Percentiles rank a stretch among this genome's conserved stretches.
Conservation (phyloP, 2,329 filamentous ascomycete genomes). For the Grosmannia huntii region DNA sequence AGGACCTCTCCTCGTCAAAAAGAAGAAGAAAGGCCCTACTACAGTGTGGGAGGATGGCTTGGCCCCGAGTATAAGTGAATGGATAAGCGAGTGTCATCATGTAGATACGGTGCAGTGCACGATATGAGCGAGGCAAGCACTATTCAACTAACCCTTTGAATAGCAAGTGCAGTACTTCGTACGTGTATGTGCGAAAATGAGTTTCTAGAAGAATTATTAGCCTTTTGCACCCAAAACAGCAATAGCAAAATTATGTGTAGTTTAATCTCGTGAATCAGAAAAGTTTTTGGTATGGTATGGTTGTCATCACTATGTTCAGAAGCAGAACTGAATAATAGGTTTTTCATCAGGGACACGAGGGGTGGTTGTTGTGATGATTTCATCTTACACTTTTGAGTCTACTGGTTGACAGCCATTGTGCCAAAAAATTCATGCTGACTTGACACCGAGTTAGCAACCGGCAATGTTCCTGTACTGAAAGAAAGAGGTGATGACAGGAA, state of each 20-base stretch:
- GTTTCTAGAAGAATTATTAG: background rate
- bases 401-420: background rate
- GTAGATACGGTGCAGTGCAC: constrained; percentile 7
- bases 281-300: constrained; percentile 46
- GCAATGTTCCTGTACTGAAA: background rate
- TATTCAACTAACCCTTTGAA: background rate
- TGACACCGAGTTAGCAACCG: background rate
- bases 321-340: constrained; percentile 57
- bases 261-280: constrained; percentile 12
- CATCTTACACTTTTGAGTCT: constrained; percentile 1
- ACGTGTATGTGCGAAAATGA: background rate
- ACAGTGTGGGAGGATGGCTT: constrained; percentile 62
- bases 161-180: no score
- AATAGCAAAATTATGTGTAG: constrained; percentile 3
- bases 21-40: constrained; percentile 25
- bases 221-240: background rate
- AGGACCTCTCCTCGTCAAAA: constrained; percentile 13
- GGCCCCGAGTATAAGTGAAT: constrained; percentile 59
- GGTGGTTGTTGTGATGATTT: background rate
- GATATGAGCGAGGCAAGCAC: background rate
- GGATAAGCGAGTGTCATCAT: constrained; percentile 61
- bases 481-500: constrained; percentile 2
- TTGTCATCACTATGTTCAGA: constrained; percentile 57
- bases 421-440: no score
- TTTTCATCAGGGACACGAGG: constrained; percentile 48